Evolutionary conservation across 2,329 filamentous ascomycete genomes (phyloP).

Genomic region (Calonectria leucothoes): DNA sequence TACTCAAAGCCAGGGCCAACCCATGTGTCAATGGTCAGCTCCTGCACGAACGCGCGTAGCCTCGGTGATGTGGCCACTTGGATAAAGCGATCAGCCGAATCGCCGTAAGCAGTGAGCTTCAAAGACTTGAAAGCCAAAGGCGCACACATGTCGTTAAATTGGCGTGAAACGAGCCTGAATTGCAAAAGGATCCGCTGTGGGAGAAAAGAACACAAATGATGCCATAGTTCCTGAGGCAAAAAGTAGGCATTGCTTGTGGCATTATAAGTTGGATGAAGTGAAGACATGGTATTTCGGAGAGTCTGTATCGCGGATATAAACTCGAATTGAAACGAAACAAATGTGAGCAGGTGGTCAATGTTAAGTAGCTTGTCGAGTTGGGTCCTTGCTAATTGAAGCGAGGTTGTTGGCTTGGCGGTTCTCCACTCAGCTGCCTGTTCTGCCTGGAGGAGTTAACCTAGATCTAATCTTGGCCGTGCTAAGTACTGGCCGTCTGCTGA

Average conservation of each 20-base stretch:
- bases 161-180: slow-evolving; percentile 11
- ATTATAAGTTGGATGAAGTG: too few species aligned
- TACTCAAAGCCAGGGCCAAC: slow-evolving; percentile 18
- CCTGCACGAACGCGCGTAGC: slow-evolving; percentile 18
- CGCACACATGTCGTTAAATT: not conserved
- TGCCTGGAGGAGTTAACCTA: too few species aligned
- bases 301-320: not conserved
- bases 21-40: slow-evolving; percentile 28
- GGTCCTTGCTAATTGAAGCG: not conserved
- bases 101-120: not conserved
- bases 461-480: too few species aligned
- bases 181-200: not conserved
- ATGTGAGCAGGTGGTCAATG: not conserved
- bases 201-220: slow-evolving; percentile 14
- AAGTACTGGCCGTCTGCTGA: too few species aligned
- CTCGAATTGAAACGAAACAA: not conserved
- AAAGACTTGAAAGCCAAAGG: slow-evolving; percentile 17
- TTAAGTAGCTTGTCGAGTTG: not conserved
- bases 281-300: not conserved
- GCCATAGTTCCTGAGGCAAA: slow-evolving; percentile 24
- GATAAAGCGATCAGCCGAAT: slow-evolving; percentile 25
- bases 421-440: not conserved
- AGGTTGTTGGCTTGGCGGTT: not conserved
- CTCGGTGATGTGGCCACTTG: slow-evolving; percentile 9
- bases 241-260: not conserved